phyloP scores from a whole-genome alignment of 495 filamentous ascomycete genomes.

The Xylaria scruposa region DNA sequence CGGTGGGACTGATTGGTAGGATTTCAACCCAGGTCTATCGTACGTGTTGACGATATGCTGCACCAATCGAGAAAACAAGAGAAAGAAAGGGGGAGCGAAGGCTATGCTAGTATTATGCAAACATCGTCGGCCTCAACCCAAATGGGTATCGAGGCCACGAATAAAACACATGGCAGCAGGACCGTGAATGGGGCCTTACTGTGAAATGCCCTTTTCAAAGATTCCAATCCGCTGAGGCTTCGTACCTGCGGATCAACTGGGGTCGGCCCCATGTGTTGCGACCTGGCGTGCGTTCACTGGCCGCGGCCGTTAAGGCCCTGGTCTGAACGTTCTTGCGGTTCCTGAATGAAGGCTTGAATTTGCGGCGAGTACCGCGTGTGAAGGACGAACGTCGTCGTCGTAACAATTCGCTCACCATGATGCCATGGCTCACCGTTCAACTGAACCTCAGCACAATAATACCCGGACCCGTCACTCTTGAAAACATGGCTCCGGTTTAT shows the following conservation, averaged over 20 bases:
- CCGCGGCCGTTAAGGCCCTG: neutral
- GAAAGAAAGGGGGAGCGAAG: slow-evolving; percentile 2
- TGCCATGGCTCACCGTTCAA: slow-evolving; percentile 9
- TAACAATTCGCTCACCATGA: slow-evolving; percentile 26
- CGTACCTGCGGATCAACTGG: slow-evolving; percentile 27
- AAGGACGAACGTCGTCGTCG: neutral
- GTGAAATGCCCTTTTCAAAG: neutral
- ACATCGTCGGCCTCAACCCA: neutral
- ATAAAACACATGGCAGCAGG: neutral
- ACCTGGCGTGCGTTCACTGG: slow-evolving; percentile 24
- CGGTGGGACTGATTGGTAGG: slow-evolving; percentile 13
- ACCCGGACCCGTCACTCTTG: slow-evolving; percentile 1
- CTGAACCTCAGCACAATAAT: neutral
- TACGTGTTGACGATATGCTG: neutral
- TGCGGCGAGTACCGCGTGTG: neutral
- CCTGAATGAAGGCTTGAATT: neutral
- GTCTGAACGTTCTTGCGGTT: neutral
- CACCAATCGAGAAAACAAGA: neutral
- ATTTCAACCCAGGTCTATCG: neutral
- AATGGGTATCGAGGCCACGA: slow-evolving; percentile 1
- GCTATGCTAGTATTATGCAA: neutral
- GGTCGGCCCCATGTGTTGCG: slow-evolving; percentile 11
- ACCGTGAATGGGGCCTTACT: neutral
- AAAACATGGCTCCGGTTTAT: slow-evolving; percentile 14
- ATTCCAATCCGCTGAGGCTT: slow-evolving; percentile 13